phyloP scores from a whole-genome alignment of 345 rosid genomes.

The Excoecaria agallocha region DNA sequence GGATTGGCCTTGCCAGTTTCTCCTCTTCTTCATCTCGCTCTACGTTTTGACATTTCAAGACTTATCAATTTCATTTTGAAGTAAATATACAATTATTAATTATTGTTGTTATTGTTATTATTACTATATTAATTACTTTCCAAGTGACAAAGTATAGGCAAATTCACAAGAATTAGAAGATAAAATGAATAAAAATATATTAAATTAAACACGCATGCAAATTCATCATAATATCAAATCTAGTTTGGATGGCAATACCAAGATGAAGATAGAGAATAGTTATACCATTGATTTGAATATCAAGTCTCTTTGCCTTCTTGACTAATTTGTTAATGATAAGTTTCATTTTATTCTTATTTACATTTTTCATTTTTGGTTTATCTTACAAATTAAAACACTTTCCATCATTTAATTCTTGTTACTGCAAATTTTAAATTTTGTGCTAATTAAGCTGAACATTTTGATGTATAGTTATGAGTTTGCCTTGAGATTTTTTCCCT shows the following conservation, averaged over 20 bases:
- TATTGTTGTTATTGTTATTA: neutral
- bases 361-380: conserved; percentile 2
- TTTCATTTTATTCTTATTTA: too few species aligned
- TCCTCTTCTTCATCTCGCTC: too few species aligned
- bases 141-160: conserved; percentile 51
- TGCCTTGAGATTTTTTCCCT: too few species aligned
- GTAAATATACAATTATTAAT: neutral
- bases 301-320: conserved; percentile 54
- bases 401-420: too few species aligned
- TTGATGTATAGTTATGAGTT: too few species aligned
- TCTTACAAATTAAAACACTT: neutral
- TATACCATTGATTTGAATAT: conserved; percentile 72
- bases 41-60: too few species aligned
- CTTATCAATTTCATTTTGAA: neutral
- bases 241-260: conserved; percentile 36
- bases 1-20: too few species aligned
- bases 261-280: too few species aligned
- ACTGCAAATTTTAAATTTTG: too few species aligned
- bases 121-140: conserved; percentile 60
- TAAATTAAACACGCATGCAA: conserved; percentile 27
- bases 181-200: conserved; percentile 25
- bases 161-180: conserved; percentile 31
- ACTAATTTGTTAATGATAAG: conserved; percentile 54
- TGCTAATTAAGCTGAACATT: too few species aligned
- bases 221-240: conserved; percentile 28